phyloP scores from a whole-genome alignment of 345 rosid species.

The Eucalyptus paniculata region DNA sequence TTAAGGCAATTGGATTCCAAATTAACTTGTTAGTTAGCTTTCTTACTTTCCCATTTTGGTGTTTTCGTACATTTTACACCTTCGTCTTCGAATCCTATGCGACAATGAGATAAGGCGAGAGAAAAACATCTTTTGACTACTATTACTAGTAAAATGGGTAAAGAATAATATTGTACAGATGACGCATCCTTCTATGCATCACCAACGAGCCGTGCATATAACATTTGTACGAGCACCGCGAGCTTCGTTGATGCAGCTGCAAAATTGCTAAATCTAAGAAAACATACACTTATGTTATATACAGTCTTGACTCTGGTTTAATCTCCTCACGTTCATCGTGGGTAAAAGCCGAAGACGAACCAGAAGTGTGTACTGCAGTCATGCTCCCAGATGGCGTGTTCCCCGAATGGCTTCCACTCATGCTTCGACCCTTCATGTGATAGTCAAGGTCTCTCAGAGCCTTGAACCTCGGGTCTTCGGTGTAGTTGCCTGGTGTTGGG shows the following conservation, averaged over 20 bases:
- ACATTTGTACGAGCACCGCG: not conserved
- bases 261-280: not conserved
- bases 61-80: constrained; percentile 15
- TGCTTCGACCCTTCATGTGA: not conserved
- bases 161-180: not conserved
- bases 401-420: not conserved
- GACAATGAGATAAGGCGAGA: not conserved
- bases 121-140: not conserved
- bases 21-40: constrained; percentile 29
- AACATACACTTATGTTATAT: not conserved
- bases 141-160: not conserved
- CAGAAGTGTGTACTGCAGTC: not conserved
- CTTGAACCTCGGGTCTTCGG: constrained; percentile 6
- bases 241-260: not conserved
- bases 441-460: not conserved
- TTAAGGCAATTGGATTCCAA: constrained; percentile 59
- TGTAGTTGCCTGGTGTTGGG: constrained; percentile 10
- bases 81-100: constrained; percentile 48
- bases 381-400: not conserved
- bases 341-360: not conserved
- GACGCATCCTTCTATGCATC: not conserved
- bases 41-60: constrained; percentile 32
- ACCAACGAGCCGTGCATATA: not conserved
- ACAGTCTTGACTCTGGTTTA: not conserved
- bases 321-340: not conserved